Conservation (phyloP, 2,329 filamentous ascomycete genomes). For the Sclerotinia minor region DNA sequence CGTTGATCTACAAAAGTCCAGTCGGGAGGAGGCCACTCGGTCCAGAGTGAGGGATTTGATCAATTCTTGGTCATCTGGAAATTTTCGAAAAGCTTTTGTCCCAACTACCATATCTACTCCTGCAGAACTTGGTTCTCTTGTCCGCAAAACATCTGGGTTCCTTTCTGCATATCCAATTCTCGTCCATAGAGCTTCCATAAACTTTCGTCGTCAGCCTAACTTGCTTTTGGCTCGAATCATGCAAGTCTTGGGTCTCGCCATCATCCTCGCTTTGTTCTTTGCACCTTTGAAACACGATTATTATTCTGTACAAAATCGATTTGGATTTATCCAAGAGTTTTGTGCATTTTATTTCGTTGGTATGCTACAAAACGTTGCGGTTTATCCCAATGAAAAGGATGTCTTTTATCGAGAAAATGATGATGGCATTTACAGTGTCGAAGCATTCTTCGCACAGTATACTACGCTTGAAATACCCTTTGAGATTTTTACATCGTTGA, state of each 20-base stretch:
- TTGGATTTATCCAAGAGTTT: slow-evolving; percentile 73
- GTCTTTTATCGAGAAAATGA: slow-evolving; percentile 77
- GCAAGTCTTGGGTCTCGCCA: slow-evolving; percentile 64
- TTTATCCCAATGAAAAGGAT: slow-evolving; percentile 70
- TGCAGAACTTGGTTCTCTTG: slow-evolving; percentile 69
- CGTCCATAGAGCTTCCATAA: slow-evolving; percentile 65
- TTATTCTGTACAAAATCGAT: slow-evolving; percentile 67
- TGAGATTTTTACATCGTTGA: slow-evolving; percentile 62
- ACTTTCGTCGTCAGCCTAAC: slow-evolving; percentile 65
- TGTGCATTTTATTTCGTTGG: slow-evolving; percentile 72
- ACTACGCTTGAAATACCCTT: slow-evolving; percentile 70
- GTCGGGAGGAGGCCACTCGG: slow-evolving; percentile 61
- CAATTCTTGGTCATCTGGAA: slow-evolving; percentile 52
- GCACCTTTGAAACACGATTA: slow-evolving; percentile 69
- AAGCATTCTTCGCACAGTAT: slow-evolving; percentile 71
- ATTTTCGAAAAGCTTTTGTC: slow-evolving; percentile 31
- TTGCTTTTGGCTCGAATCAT: slow-evolving; percentile 64
- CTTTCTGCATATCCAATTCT: slow-evolving; percentile 65
- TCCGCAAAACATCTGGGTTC: slow-evolving; percentile 63
- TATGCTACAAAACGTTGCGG: slow-evolving; percentile 76
- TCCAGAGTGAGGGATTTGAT: slow-evolving; percentile 63
- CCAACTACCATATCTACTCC: slow-evolving; percentile 54
- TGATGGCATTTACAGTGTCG: slow-evolving; percentile 69
- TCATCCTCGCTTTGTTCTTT: slow-evolving; percentile 68
- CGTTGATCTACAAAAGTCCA: slow-evolving; percentile 67